These are phyloP conservation scores for Boletus speciosus DNA, from an alignment of 768 basidiomycete species.

Conservation along the genomic window DNA sequence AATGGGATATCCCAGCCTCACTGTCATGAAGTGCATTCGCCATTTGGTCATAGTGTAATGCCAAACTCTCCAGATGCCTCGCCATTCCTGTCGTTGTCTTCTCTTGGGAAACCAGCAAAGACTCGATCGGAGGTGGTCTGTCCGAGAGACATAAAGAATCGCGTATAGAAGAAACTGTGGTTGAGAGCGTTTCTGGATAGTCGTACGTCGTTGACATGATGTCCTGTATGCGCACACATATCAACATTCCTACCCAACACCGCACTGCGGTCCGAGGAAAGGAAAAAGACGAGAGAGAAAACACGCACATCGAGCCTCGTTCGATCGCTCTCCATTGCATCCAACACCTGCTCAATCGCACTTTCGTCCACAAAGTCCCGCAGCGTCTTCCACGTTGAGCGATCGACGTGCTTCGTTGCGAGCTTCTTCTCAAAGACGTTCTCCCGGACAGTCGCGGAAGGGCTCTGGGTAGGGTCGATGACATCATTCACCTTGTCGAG, in stretches of 20 bases:
- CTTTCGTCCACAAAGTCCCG: slow-evolving; percentile 85
- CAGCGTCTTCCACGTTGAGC: slow-evolving; percentile 72
- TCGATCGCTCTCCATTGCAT: slow-evolving; percentile 69
- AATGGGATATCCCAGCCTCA: slow-evolving; percentile 65
- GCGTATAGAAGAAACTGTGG: slow-evolving; percentile 54
- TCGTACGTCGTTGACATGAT: slow-evolving; percentile 59
- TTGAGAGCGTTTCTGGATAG: slow-evolving; percentile 60
- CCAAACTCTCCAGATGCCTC: slow-evolving; percentile 62
- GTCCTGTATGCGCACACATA: slow-evolving; percentile 39
- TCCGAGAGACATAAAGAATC: slow-evolving; percentile 44
- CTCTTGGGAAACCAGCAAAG: slow-evolving; percentile 48
- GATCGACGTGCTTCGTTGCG: slow-evolving; percentile 34
- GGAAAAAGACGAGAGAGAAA: not conserved
- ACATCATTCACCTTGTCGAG: slow-evolving; percentile 37
- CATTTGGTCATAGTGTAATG: slow-evolving; percentile 78
- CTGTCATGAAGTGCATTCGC: slow-evolving; percentile 59
- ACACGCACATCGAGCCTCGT: slow-evolving; percentile 60
- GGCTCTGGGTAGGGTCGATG: slow-evolving; percentile 38
- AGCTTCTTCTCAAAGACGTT: slow-evolving; percentile 19
- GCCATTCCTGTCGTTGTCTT: slow-evolving; percentile 65
- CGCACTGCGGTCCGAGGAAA: not conserved
- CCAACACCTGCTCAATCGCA: slow-evolving; percentile 72
- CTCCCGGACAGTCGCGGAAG: slow-evolving; percentile 30
- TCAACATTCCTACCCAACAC: not conserved
- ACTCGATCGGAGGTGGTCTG: slow-evolving; percentile 41